A percentile compares a stretch with the other conserved stretches of the same genome.
Conservation (phyloP, 495 filamentous ascomycete species). For the Penicillium atrosanguineum region DNA sequence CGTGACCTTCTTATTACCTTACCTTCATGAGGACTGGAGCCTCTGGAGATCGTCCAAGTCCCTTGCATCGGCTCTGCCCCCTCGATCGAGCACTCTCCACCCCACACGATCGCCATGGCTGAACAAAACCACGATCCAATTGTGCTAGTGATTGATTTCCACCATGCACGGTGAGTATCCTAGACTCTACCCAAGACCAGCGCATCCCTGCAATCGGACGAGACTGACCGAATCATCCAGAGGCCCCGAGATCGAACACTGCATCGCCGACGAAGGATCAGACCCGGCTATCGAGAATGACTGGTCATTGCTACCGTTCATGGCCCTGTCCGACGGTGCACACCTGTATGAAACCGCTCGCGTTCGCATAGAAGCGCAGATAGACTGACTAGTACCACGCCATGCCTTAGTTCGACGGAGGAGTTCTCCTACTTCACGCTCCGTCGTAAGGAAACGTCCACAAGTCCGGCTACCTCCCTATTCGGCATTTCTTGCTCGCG, state of each 20-base stretch:
- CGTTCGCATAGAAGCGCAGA: background rate
- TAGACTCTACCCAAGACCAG: background rate
- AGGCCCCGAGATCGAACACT: constrained; percentile 90
- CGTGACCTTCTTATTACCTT: background rate
- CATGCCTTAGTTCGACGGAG: constrained; percentile 63
- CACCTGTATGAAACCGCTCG: constrained; percentile 64
- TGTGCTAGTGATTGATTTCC: constrained; percentile 92
- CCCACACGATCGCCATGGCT: constrained; percentile 33
- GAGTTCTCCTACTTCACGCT: constrained; percentile 99
- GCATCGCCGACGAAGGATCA: constrained; percentile 76
- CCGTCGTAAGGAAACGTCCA: constrained; percentile 59
- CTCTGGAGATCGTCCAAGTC: constrained; percentile 12
- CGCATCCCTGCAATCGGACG: background rate
- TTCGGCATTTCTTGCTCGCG: constrained; percentile 96
- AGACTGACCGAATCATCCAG: constrained; percentile 37
- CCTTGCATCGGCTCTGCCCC: constrained; percentile 5
- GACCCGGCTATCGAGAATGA: constrained; percentile 86
- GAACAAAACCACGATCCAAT: constrained; percentile 48
- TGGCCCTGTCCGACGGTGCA: constrained; percentile 95
- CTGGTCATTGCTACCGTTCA: constrained; percentile 91
- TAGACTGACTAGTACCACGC: constrained; percentile 1
- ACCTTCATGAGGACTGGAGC: constrained; percentile 14
- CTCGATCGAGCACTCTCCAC: background rate
- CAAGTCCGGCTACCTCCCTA: constrained; percentile 69
- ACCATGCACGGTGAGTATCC: constrained; percentile 74